A percentile compares a stretch with the other conserved stretches of the same genome.
These are phyloP conservation scores for Datura wrightii DNA, from an alignment of 257 asterid genomes.

Conservation along the genomic window DNA sequence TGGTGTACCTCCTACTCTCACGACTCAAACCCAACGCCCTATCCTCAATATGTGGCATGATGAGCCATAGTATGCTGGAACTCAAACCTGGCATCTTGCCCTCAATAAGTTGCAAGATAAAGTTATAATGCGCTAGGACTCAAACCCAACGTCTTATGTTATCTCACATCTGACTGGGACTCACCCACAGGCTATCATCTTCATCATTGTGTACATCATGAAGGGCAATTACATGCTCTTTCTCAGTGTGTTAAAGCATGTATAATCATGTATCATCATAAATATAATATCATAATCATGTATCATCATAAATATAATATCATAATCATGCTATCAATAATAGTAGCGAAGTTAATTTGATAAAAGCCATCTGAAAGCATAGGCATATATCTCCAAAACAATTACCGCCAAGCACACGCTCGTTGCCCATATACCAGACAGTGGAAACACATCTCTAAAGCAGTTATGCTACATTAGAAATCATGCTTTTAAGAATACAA, in stretches of 20 bases:
- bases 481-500: constrained; percentile 7
- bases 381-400: background rate
- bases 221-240: background rate
- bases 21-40: too few species aligned
- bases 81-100: background rate
- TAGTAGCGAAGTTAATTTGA: background rate
- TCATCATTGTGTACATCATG: background rate
- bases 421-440: background rate
- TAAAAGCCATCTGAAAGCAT: background rate
- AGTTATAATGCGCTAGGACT: background rate
- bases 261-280: too few species aligned
- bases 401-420: background rate
- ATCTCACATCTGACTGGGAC: background rate
- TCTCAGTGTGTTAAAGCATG: background rate
- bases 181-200: background rate
- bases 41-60: too few species aligned
- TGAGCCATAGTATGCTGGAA: background rate
- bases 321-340: background rate
- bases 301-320: background rate
- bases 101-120: background rate
- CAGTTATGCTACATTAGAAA: background rate
- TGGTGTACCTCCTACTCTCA: too few species aligned
- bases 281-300: background rate
- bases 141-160: background rate
- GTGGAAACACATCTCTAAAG: background rate